These are phyloP conservation scores for Hypocreales sp. DNA, from an alignment of 2,329 filamentous ascomycete species.

Conservation along the genomic window DNA sequence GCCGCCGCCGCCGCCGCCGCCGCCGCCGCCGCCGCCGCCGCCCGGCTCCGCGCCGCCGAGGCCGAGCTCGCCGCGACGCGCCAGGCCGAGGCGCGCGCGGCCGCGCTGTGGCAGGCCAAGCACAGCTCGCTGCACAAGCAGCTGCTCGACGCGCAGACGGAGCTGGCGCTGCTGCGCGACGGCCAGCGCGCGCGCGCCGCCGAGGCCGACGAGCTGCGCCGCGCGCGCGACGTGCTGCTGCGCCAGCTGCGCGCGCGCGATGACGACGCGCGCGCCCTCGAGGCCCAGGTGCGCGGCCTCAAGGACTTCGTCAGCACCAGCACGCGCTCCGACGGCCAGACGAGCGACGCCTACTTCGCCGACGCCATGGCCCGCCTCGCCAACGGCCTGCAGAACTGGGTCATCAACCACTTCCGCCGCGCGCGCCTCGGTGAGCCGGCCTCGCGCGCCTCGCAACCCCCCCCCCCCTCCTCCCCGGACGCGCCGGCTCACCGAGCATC, in stretches of 20 bases:
- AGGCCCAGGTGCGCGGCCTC: slow-evolving; percentile 46
- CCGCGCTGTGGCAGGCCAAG: slow-evolving; percentile 42
- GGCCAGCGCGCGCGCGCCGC: slow-evolving; percentile 32
- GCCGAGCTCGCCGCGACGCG: slow-evolving; percentile 30
- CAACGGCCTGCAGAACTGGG: slow-evolving; percentile 61
- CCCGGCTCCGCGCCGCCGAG: too few relatives aligned
- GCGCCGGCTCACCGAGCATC: too few relatives aligned
- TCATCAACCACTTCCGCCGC: slow-evolving; percentile 52
- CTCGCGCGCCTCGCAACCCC: too few relatives aligned
- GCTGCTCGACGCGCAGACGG: slow-evolving; percentile 34
- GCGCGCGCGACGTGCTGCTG: slow-evolving; percentile 30
- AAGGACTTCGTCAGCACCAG: slow-evolving; percentile 59
- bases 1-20: background rate
- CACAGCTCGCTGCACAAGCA: slow-evolving; percentile 36
- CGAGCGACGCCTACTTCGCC: slow-evolving; percentile 50
- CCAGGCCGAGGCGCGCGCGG: slow-evolving; percentile 40
- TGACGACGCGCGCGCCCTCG: slow-evolving; percentile 37
- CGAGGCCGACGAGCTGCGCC: slow-evolving; percentile 32
- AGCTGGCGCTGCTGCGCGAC: slow-evolving; percentile 32
- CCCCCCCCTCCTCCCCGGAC: slow-evolving; percentile 1
- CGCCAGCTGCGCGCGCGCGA: slow-evolving; percentile 33
- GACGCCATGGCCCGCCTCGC: slow-evolving; percentile 45
- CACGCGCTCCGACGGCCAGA: slow-evolving; percentile 44
- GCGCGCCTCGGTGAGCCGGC: slow-evolving; percentile 35
- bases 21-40: background rate